These are phyloP conservation scores for Cryptococcus sp. DNA, from an alignment of 1,284 basidiomycete genomes.

Conservation along the genomic window DNA sequence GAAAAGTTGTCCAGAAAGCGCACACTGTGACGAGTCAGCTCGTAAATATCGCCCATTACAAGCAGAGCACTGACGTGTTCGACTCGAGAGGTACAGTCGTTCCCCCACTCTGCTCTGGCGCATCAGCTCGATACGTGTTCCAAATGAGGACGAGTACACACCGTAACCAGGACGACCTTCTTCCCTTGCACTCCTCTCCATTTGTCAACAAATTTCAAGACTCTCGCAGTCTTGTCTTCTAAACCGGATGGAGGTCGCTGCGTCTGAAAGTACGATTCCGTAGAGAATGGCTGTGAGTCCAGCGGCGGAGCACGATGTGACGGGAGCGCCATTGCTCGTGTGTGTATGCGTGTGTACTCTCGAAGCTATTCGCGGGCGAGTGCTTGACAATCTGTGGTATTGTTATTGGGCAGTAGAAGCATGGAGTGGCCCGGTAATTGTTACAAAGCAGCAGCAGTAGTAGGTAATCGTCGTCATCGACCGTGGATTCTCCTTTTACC, in stretches of 20 bases:
- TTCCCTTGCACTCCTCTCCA: conserved; percentile 65
- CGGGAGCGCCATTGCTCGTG: conserved; percentile 5
- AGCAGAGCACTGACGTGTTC: conserved; percentile 75
- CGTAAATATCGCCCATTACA: conserved; percentile 1
- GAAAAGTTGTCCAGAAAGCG: conserved; percentile 99
- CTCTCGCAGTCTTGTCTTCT: conserved; percentile 64
- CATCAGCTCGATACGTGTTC: not conserved
- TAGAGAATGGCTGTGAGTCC: conserved; percentile 62
- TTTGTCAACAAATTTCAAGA: conserved; percentile 70
- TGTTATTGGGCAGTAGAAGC: too few relatives aligned
- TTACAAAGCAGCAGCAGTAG: too few relatives aligned
- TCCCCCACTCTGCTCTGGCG: conserved; percentile 75
- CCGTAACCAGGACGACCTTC: conserved; percentile 90
- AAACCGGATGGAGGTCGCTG: conserved; percentile 73
- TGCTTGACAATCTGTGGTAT: too few relatives aligned
- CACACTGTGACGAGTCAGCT: conserved; percentile 62
- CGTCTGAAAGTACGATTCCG: conserved; percentile 82
- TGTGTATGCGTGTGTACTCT: not conserved
- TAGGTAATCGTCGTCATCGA: too few relatives aligned
- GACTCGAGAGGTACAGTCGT: conserved; percentile 93
- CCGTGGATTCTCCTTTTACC: too few relatives aligned
- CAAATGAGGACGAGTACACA: conserved; percentile 55
- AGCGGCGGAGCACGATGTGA: conserved; percentile 6
- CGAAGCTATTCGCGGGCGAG: too few relatives aligned
- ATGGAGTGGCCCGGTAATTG: too few relatives aligned